phyloP scores from a whole-genome alignment of 257 asterid genomes.

The Anisodus acutangulus region DNA sequence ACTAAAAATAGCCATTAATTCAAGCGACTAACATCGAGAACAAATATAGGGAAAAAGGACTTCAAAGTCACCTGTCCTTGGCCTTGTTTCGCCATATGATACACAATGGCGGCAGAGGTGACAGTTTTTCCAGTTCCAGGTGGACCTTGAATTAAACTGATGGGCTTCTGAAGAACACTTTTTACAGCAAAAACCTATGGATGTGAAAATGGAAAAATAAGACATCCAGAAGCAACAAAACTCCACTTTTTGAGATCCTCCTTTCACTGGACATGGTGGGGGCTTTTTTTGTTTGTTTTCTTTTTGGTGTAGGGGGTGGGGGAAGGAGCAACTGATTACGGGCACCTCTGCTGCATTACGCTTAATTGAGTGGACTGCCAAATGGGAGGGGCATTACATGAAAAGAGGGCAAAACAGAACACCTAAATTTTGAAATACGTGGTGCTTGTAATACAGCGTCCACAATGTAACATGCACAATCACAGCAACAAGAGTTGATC shows the following conservation, averaged over 20 bases:
- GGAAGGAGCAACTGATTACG: background rate
- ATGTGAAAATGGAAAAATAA: conserved; percentile 1
- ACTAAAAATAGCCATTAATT: background rate
- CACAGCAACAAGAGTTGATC: background rate
- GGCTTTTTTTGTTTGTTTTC: background rate
- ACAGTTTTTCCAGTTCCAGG: conserved; percentile 99
- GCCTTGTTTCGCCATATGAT: conserved; percentile 99
- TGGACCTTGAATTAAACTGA: conserved; percentile 98
- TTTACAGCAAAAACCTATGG: conserved; percentile 93
- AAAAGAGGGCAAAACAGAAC: background rate
- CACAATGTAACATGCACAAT: background rate
- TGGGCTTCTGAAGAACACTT: conserved; percentile 96
- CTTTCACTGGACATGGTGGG: background rate
- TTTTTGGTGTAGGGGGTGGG: background rate
- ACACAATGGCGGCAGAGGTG: conserved; percentile 98
- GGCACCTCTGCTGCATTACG: background rate
- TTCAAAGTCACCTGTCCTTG: conserved; percentile 81
- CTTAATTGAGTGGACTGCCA: background rate
- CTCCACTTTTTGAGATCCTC: background rate
- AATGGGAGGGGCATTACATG: background rate
- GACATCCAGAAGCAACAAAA: conserved; percentile 8
- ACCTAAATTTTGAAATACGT: background rate
- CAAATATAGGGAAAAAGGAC: background rate
- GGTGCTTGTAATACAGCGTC: background rate
- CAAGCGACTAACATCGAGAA: background rate